Percentiles rank a stretch among this genome's conserved stretches.
Conservation (phyloP, 257 asterid genomes). For the Jacaranda mimosifolia region DNA sequence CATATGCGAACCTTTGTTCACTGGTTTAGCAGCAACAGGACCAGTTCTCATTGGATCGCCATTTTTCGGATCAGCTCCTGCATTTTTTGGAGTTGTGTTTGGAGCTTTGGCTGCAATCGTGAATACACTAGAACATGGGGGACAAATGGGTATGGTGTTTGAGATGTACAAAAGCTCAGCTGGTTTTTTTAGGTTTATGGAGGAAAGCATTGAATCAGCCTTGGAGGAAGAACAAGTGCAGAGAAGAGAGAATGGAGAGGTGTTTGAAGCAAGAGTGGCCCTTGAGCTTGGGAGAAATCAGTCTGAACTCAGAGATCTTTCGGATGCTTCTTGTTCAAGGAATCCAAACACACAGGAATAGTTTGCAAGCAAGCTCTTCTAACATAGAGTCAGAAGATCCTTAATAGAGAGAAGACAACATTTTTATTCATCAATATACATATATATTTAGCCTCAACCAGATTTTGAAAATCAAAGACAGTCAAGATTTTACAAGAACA, state of each 20-base stretch:
- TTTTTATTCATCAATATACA: too few relatives aligned
- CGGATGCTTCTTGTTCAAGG: not conserved
- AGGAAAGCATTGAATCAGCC: not conserved
- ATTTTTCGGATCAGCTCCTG: not conserved
- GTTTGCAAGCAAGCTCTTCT: conserved; percentile 13
- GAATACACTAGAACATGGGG: not conserved
- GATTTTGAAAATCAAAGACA: not conserved
- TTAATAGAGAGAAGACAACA: not conserved
- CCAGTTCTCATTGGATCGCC: not conserved
- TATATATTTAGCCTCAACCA: too few relatives aligned
- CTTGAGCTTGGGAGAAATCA: not conserved
- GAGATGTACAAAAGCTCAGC: not conserved
- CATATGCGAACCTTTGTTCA: not conserved
- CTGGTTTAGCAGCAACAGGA: not conserved
- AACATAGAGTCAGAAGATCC: not conserved
- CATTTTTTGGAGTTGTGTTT: not conserved
- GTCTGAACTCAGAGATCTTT: conserved; percentile 18
- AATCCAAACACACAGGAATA: not conserved
- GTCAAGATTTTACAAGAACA: too few relatives aligned
- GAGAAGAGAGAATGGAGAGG: not conserved
- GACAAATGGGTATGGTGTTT: not conserved
- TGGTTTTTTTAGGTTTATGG: not conserved
- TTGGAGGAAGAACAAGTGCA: not conserved
- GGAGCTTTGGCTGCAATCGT: not conserved
- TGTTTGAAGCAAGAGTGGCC: not conserved